Base-by-base conservation (phyloP, 352 stramenopile species). In the Phytophthora pisi region DNA sequence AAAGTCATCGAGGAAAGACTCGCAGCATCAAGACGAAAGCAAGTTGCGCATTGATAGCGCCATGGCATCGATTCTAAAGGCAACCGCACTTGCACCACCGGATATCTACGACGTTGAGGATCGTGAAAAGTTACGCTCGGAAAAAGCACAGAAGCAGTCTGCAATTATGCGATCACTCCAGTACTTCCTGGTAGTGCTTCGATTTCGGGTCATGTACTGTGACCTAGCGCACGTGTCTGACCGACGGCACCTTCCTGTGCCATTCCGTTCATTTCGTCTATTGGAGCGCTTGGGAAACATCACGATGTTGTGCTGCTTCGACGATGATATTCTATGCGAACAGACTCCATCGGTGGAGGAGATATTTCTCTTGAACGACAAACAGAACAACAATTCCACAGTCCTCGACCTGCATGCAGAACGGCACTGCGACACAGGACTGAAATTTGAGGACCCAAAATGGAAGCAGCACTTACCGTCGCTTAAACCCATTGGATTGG, bases 271-370 rank as follows among this genome's bases (percentile, higher is more conserved):
- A 5, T 94, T 96, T 34, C 84, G 88, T 3, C 63, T 96, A 9
- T 70, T 96, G 0, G 88, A 96, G 42, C 82, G 88, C 0, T 74
- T 96, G 15, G 88, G 88, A 0, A 95, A 85, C 68, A 89, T 87
- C 24, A 96, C 86, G 15, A 95, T 96, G 88, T 70, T 96, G 2
- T 96, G 88, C 69, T 95, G 88, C 60, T 95, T 95, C 51, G 88
- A 96, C 53, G 88, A 95, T 18, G 88, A 96, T 61, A 88, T 96
- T 36, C 58, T 96, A 38, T 96, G 88, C 47, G 86, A 96, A 51
- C 81, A 91, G 63, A 74, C 85, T 11, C 84, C 88, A 23, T 91
- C 78, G 0, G 84, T 88, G 5, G 88, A 96, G 70, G 88, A 96
- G 60, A 91, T 96, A 45, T 96, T 93, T 45, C 58, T 96, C 20